Evolutionary conservation across 768 basidiomycete genomes (phyloP), one percentile per base, ranked within the genome.

Genomic region (Terana coerulea): DNA sequence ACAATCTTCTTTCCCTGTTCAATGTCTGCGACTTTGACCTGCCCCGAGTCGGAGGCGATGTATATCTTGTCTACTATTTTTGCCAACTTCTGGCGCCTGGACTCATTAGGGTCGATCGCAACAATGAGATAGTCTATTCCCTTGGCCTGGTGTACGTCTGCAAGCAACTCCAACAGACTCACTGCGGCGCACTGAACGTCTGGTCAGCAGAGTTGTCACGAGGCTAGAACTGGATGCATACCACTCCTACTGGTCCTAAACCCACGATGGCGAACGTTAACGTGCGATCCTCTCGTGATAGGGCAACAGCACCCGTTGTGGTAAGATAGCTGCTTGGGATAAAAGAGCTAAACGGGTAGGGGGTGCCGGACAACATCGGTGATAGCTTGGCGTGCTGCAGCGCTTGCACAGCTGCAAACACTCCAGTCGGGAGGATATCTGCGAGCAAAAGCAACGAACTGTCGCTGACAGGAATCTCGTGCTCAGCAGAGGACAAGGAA

Each of bases 361-460:
- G 67, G 33, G 62, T 71, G 2, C 80, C 81, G 0, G 75, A 79
- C 43, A 87, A 58, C 22, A 84, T 72, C 8, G 86, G 80, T 17
- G 74, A 68, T 4, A 83, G 70, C 67, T 90, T 91, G 3, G 86
- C 83, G 60, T 91, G 87, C 52, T 81, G 80, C 52, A 89, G 59
- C 2, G 81, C 81, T 63, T 90, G 88, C 51, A 82, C 61, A 2
- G 83, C 84, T 8, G 88, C 88, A 59, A 88, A 91, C 14, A 86
- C 78, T 3, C 87, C 88, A 0, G 89, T 91, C 3, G 89, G 89
- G 12, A 90, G 74, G 59, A 90, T 88, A 59, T 91, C 89, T 9
- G 85, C 84, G 7, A 91, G 71, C 49, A 91, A 70, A 19, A 91
- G 73, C 39, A 90, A 70, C 1, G 86, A 86, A 33, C 76, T 79